Base-by-base conservation (phyloP, 2,329 filamentous ascomycete genomes). In the Fusarium compactum region DNA sequence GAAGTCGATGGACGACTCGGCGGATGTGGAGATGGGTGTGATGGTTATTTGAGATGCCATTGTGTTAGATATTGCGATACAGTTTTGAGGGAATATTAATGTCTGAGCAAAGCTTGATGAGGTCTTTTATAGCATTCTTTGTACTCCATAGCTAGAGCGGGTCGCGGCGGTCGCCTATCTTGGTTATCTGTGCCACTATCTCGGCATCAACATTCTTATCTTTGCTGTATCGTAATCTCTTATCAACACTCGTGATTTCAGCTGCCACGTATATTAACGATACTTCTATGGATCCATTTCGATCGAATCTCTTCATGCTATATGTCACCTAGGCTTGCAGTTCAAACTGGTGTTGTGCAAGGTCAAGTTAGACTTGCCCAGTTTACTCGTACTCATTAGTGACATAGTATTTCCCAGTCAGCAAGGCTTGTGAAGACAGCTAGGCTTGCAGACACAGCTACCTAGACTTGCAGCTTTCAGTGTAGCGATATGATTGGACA, bases 1-100 rank as follows among this genome's bases (percentile, higher is more conserved):
- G 59, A 92, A 90, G 74, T 89, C 83, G 63, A 89, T 80, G 16
- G 66, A 74, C 25, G 83, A 84, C 41, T 76, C 78, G 46, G 78
- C 69, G 6, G 79, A 70, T 27, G 77, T 60, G n/a, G 71, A 41
- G n/a, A 85, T 73, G 12, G 82, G 82, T 24, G 80, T 73, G 43
- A 85, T 75, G 20, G 72, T 77, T 40, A 82, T 50, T 41, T 69
- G 58, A 14, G 74, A 73, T 41, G 72, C 14, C 73, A 76, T 76
- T 62, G 11, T 15, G 27, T 29, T 53, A 6, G 3, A 11, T 25
- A 8, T n/a, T 53, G 22, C 22, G 24, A 25, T 52, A 5, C 14
- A 44, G 18, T 11, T 7, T 53, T 41, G 50, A 53, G 11, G 8
- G 5, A 27, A 41, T 27, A 27, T 27, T 7, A 15, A 41, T 27